Evolutionary conservation across 139 green algal genomes (phyloP).

Genomic region (Chlamydomonas applanata): DNA sequence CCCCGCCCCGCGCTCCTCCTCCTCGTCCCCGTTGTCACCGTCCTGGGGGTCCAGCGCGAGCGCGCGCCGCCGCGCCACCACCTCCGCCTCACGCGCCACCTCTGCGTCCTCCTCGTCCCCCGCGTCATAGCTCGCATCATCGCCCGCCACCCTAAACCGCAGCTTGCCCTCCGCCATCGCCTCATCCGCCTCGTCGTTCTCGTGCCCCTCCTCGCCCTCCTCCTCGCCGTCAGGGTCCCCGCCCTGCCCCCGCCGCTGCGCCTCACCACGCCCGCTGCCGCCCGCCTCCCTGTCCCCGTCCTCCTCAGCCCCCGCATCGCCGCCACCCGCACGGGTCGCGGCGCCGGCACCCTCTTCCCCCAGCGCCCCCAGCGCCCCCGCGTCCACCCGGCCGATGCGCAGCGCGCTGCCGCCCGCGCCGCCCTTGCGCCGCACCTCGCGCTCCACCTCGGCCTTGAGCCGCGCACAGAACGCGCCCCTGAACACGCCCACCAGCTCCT

Average conservation of each 20-base stretch:
- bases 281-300: slow-evolving; percentile 63
- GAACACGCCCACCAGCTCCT: slow-evolving; percentile 65
- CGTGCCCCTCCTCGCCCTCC: slow-evolving; percentile 26
- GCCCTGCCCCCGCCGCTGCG: slow-evolving; percentile 2
- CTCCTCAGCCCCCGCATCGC: slow-evolving; percentile 46
- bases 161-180: slow-evolving; percentile 76
- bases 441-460: slow-evolving; percentile 50
- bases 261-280: slow-evolving; percentile 1
- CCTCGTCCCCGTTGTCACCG: slow-evolving; percentile 38
- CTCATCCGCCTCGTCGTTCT: slow-evolving; percentile 58
- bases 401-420: slow-evolving; percentile 17
- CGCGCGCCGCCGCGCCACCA: slow-evolving; percentile 22
- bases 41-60: slow-evolving; percentile 22
- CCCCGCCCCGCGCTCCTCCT: slow-evolving; percentile 18
- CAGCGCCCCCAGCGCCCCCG: slow-evolving; percentile 17
- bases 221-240: slow-evolving; percentile 27
- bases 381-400: slow-evolving; percentile 23
- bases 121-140: slow-evolving; percentile 64
- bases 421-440: slow-evolving; percentile 16
- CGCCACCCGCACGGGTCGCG: no score
- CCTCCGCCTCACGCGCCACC: slow-evolving; percentile 41
- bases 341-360: slow-evolving; percentile 36
- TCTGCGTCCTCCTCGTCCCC: slow-evolving; percentile 74
- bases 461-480: slow-evolving; percentile 57
- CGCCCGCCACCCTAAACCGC: slow-evolving; percentile 30